Evolutionary conservation across 2,329 filamentous ascomycete genomes (phyloP).

Genomic region (Scortechinia acanthostroma): DNA sequence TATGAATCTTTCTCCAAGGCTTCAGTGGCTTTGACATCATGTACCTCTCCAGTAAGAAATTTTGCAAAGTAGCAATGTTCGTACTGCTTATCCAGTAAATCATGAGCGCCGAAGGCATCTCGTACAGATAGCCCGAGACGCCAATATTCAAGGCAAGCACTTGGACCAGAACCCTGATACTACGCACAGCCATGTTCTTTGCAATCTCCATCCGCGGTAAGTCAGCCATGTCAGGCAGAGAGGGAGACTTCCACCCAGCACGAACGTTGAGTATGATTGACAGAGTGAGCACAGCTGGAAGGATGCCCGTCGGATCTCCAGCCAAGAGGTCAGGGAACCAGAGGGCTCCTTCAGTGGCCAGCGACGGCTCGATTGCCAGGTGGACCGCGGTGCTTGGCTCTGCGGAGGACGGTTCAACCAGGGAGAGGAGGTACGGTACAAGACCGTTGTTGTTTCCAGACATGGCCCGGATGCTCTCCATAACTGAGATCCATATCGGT

Average conservation of each 20-base stretch:
- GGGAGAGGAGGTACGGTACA: background rate
- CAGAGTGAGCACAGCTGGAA: background rate
- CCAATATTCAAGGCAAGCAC: background rate
- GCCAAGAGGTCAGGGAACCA: slow-evolving; percentile 1
- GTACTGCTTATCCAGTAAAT: background rate
- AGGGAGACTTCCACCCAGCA: background rate
- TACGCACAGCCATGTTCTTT: background rate
- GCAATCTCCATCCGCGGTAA: background rate
- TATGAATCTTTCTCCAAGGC: background rate
- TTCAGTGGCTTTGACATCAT: background rate
- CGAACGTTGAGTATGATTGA: background rate
- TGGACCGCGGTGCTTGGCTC: background rate
- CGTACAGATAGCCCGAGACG: background rate
- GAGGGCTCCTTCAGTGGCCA: background rate
- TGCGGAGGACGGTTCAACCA: background rate
- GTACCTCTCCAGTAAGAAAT: background rate
- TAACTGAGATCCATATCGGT: background rate
- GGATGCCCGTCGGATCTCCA: slow-evolving; percentile 1
- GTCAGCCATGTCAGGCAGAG: too few relatives aligned
- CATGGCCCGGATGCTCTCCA: background rate
- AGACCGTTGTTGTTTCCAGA: slow-evolving; percentile 1
- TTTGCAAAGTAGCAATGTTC: background rate
- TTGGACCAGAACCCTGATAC: background rate
- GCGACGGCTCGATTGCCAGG: background rate
- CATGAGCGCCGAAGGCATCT: background rate